phyloP scores from a whole-genome alignment of 139 green algal species.

The Coelastrella sp. region DNA sequence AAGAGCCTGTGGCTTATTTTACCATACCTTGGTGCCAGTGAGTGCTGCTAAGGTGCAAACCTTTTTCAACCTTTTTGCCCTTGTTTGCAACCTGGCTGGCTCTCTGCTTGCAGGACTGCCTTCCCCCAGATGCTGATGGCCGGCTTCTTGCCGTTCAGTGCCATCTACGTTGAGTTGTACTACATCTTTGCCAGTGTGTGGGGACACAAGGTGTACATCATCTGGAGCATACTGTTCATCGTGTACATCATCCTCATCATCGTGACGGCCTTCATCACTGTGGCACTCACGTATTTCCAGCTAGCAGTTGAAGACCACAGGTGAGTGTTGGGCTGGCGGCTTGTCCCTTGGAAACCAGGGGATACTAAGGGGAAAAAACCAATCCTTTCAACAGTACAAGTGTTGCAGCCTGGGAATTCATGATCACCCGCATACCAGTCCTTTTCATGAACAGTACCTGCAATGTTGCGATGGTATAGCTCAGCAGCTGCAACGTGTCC shows the following conservation, averaged over 20 bases:
- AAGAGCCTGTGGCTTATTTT: neutral
- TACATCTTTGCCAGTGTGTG: constrained; percentile 84
- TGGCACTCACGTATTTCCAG: constrained; percentile 98
- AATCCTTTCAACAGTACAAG: too few species aligned
- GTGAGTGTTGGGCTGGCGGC: constrained; percentile 41
- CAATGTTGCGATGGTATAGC: too few species aligned
- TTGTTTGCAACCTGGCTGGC: too few species aligned
- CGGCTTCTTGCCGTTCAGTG: constrained; percentile 82
- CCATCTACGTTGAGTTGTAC: constrained; percentile 88
- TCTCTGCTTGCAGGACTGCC: constrained; percentile 58
- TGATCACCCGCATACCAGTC: too few species aligned
- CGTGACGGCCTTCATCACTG: constrained; percentile 94
- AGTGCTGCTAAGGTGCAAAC: too few species aligned
- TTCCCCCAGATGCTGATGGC: constrained; percentile 85
- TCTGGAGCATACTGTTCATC: constrained; percentile 95
- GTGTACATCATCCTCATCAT: constrained; percentile 94
- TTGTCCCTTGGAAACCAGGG: too few species aligned
- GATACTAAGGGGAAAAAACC: too few species aligned
- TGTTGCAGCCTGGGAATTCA: too few species aligned
- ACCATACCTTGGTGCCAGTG: neutral
- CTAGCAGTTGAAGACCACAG: constrained; percentile 92
- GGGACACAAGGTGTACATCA: constrained; percentile 93
- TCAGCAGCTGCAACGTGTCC: too few species aligned
- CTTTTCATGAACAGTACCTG: too few species aligned
- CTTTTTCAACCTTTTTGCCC: too few species aligned